phyloP scores from a whole-genome alignment of 768 basidiomycete genomes.

The Glaciozyma antarctica region DNA sequence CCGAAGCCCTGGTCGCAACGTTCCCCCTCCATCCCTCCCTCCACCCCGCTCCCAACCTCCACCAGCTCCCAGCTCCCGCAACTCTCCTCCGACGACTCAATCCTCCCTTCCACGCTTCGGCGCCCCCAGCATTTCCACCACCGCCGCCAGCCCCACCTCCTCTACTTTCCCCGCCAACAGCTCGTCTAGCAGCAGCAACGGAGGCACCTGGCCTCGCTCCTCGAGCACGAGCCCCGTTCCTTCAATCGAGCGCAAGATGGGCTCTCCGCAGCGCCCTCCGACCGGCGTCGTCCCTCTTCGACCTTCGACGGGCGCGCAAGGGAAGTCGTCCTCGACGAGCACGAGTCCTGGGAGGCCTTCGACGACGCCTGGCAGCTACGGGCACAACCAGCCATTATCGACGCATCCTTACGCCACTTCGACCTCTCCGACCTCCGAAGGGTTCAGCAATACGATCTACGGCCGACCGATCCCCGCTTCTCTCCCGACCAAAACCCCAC shows the following conservation, averaged over 20 bases:
- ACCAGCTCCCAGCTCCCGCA: background rate
- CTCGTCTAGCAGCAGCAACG: constrained; percentile 4
- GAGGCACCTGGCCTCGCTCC: background rate
- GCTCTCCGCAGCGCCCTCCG: background rate
- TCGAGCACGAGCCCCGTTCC: background rate
- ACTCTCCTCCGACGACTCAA: constrained; percentile 40
- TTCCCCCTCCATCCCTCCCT: background rate
- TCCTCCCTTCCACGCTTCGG: constrained; percentile 38
- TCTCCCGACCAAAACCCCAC: background rate
- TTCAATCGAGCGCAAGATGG: background rate
- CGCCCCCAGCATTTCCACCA: constrained; percentile 1
- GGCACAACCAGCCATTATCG: constrained; percentile 10
- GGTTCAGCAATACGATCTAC: background rate
- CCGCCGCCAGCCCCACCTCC: background rate
- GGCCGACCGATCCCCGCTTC: constrained; percentile 10
- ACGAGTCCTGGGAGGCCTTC: background rate
- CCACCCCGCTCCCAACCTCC: constrained; percentile 4
- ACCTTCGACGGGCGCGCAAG: background rate
- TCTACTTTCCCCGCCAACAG: constrained; percentile 4
- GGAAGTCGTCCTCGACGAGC: too few species aligned
- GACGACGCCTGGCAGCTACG: background rate
- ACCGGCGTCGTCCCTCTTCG: background rate
- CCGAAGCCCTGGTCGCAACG: background rate
- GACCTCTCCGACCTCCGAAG: constrained; percentile 9
- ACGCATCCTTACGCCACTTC: constrained; percentile 16